These are phyloP conservation scores for Vachellia collinsii DNA, from an alignment of 306 rosid genomes.

Conservation along the genomic window DNA sequence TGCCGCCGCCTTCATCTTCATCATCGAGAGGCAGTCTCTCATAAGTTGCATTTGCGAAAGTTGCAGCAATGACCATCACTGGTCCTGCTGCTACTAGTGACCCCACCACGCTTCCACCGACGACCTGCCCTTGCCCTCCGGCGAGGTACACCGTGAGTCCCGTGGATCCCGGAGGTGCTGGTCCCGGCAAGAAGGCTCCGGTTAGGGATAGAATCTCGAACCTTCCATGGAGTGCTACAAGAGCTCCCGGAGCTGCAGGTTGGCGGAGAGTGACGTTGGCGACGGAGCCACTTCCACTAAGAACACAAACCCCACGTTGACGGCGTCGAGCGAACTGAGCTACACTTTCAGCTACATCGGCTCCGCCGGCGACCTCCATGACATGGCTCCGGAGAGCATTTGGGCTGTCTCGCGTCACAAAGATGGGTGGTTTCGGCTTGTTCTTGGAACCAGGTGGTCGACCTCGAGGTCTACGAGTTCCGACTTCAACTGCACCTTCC, in stretches of 20 bases:
- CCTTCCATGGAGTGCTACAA: conserved; percentile 86
- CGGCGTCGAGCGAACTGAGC: conserved; percentile 79
- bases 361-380: conserved; percentile 80
- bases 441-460: conserved; percentile 91
- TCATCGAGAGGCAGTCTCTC: conserved; percentile 90
- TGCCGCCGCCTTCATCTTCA: conserved; percentile 53
- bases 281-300: conserved; percentile 86
- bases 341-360: conserved; percentile 77
- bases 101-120: conserved; percentile 92
- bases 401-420: conserved; percentile 82
- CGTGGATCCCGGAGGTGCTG: conserved; percentile 79
- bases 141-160: conserved; percentile 86
- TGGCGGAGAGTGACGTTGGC: conserved; percentile 88
- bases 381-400: conserved; percentile 85
- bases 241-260: conserved; percentile 74
- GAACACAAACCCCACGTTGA: conserved; percentile 89
- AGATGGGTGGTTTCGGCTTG: conserved; percentile 90
- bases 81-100: conserved; percentile 87
- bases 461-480: conserved; percentile 79
- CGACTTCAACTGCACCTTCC: conserved; percentile 83
- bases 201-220: conserved; percentile 80
- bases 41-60: conserved; percentile 91
- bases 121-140: conserved; percentile 87
- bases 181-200: conserved; percentile 86
- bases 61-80: conserved; percentile 87